phyloP scores from a whole-genome alignment of 441 rosid species.

The Pelargonium australe region DNA sequence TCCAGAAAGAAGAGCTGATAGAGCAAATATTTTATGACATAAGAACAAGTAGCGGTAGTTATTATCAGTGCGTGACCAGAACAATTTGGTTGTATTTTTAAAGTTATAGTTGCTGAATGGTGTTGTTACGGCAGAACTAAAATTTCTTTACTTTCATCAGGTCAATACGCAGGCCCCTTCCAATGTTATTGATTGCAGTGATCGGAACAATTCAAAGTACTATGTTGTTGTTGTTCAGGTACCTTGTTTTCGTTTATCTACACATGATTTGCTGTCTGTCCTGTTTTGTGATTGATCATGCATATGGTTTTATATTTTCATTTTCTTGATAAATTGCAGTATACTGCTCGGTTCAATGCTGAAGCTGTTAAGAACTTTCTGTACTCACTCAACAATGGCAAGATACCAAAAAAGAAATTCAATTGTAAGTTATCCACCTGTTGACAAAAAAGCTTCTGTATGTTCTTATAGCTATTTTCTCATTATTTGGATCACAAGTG shows the following conservation, averaged over 20 bases:
- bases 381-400: slow-evolving; percentile 54
- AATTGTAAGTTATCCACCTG: slow-evolving; percentile 45
- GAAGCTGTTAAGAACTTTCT: slow-evolving; percentile 65
- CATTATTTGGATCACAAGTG: slow-evolving; percentile 3
- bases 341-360: slow-evolving; percentile 71
- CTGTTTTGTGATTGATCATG: slow-evolving; percentile 12
- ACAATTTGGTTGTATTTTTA: neutral
- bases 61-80: neutral
- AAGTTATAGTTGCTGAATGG: neutral
- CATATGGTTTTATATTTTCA: neutral
- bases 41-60: no score
- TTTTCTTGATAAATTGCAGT: slow-evolving; percentile 35
- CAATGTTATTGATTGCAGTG: slow-evolving; percentile 55
- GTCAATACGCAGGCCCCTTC: slow-evolving; percentile 77
- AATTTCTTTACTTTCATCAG: slow-evolving; percentile 28
- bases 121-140: neutral
- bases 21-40: no score
- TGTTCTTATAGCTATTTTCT: neutral
- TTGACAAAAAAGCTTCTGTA: slow-evolving; percentile 3
- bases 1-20: no score
- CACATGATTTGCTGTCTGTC: slow-evolving; percentile 5
- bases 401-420: slow-evolving; percentile 69
- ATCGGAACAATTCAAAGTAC: slow-evolving; percentile 68
- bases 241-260: slow-evolving; percentile 8
- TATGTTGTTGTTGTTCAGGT: slow-evolving; percentile 89